Conservation (phyloP, 2,329 filamentous ascomycete genomes). For the Magnaporthiopsis rhizophila region DNA sequence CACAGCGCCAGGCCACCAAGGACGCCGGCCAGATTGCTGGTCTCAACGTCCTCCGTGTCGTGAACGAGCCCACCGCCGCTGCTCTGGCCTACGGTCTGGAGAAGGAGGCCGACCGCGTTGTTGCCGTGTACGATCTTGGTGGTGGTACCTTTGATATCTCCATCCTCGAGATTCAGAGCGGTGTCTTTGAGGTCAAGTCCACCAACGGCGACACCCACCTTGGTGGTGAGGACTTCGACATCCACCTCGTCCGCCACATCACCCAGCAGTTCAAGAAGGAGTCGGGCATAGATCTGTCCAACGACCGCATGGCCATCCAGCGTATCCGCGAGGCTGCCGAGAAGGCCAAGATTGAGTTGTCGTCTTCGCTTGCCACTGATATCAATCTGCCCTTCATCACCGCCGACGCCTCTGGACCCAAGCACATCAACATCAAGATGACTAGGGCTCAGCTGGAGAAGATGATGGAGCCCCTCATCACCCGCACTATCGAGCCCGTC, state of each 20-base stretch:
- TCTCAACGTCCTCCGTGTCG: conserved; percentile 92
- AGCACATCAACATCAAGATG: conserved; percentile 97
- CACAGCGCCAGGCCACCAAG: conserved; percentile 96
- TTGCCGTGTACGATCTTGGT: conserved; percentile 96
- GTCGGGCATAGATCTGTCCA: conserved; percentile 79
- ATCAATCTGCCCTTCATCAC: conserved; percentile 99
- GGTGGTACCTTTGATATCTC: conserved; percentile 99
- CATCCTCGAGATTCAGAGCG: conserved; percentile 92
- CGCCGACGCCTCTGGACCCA: conserved; percentile 87
- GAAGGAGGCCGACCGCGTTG: conserved; percentile 82
- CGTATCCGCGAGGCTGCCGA: conserved; percentile 97
- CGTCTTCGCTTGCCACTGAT: conserved; percentile 88
- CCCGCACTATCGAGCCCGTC: conserved; percentile 80
- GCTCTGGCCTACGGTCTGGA: conserved; percentile 94
- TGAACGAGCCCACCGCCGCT: conserved; percentile 95
- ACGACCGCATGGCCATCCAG: conserved; percentile 97
- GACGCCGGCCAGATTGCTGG: conserved; percentile 94
- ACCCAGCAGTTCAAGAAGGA: conserved; percentile 97
- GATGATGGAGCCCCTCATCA: conserved; percentile 84
- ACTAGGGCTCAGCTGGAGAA: conserved; percentile 86
- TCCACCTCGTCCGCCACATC: conserved; percentile 85
- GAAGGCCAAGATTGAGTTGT: conserved; percentile 99
- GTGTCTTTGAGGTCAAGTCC: conserved; percentile 98
- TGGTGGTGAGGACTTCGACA: conserved; percentile 97
- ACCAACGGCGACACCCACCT: conserved; percentile 98